A percentile compares a stretch with the other conserved stretches of the same genome.
phyloP scores from a whole-genome alignment of 192 early-diverging fungal genomes.

The Coemansia erecta region DNA sequence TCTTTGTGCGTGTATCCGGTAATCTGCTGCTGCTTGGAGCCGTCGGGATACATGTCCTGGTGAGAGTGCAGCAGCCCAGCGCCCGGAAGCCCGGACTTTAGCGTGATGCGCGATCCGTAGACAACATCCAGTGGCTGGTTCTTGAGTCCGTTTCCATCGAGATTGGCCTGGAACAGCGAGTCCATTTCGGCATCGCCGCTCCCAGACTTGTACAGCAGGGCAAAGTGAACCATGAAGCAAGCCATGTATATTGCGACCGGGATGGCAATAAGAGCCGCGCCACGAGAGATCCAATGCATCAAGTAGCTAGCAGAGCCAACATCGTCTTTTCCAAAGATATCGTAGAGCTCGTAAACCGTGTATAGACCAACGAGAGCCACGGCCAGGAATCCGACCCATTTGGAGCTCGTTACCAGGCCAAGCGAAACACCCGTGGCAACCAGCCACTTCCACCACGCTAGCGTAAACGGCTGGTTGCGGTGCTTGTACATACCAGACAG shows the following conservation, averaged over 20 bases:
- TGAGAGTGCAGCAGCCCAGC: constrained; percentile 96
- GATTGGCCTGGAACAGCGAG: constrained; percentile 92
- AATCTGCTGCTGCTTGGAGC: constrained; percentile 94
- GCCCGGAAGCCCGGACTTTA: constrained; percentile 80
- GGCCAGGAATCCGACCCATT: constrained; percentile 96
- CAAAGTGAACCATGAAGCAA: constrained; percentile 86
- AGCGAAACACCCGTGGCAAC: constrained; percentile 81
- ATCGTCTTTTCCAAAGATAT: constrained; percentile 73
- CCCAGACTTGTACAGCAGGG: constrained; percentile 75
- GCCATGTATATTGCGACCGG: constrained; percentile 82
- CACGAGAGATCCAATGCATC: constrained; percentile 84
- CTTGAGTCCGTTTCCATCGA: constrained; percentile 76
- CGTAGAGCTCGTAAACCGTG: constrained; percentile 93
- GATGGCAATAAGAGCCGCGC: constrained; percentile 73
- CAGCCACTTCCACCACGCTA: constrained; percentile 88
- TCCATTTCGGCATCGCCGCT: constrained; percentile 92
- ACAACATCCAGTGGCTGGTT: constrained; percentile 86
- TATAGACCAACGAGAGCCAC: constrained; percentile 88
- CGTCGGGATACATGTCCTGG: constrained; percentile 73
- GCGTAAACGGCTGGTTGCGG: constrained; percentile 73
- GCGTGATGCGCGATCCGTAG: constrained; percentile 83
- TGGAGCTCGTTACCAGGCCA: constrained; percentile 84
- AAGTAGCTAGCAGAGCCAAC: constrained; percentile 61
- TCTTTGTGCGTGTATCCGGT: constrained; percentile 95
- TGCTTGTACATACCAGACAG: constrained; percentile 75